Base-by-base conservation (phyloP, 2,329 filamentous ascomycete genomes). In the Ustulina deusta region DNA sequence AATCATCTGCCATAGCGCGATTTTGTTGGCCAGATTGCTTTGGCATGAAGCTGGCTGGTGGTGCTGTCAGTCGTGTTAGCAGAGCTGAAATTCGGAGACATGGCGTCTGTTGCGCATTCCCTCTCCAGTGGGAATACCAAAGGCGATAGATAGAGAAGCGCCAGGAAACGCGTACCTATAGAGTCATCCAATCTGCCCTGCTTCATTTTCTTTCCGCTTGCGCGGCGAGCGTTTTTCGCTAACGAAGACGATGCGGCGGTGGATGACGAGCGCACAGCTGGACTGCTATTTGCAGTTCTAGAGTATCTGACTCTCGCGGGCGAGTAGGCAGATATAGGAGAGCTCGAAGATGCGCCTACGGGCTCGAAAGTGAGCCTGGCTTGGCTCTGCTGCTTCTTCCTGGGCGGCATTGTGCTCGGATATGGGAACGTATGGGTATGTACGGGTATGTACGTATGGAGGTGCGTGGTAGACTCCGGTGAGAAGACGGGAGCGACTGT, bases 321-420 rank as follows among this genome's bases (percentile, higher is more conserved):
- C 22, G 77, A 74, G 13, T 64, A 71, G 20, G 61, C 40, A n/a
- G 69, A 69, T 15, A 61, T 49, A 2, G 75, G 69, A 6, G 76
- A 73, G 49, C 59, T 72, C 6, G 72, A 66, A 6, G 66, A 64
- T 25, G 46, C 52, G 7, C 59, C 68, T 7, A 73, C 72, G 11
- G 77, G 69, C 69, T 79, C 77, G 32, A 80, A 79, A 6, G 74
- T 74, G 56, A 80, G 73, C 61, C 70, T 73, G 13, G 76, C 70
- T 51, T 79, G 78, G 22, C 63, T 71, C 63, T 74, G 72, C 66
- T 66, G 71, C 66, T 66, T 74, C 38, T 71, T 71, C 48, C 66
- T 71, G 25, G 66, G 62, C 27, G 72, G 65, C 75, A 77, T 76
- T 3, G 48, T 51, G 11, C 48, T 3, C 2, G 17, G 54, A 25